phyloP scores from a whole-genome alignment of 257 asterid species.

The Solanum pennellii region DNA sequence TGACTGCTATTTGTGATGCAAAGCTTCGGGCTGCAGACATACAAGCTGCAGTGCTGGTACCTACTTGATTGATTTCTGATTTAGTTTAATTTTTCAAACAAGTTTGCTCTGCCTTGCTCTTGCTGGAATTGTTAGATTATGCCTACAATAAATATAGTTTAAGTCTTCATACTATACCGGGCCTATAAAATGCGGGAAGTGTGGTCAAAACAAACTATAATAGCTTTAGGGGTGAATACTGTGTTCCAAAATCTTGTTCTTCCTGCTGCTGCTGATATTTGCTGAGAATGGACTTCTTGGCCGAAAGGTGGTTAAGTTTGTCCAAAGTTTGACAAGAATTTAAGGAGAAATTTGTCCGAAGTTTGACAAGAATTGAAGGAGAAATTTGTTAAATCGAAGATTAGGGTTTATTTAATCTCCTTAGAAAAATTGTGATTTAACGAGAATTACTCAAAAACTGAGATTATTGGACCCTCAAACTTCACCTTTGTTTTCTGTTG shows the following conservation, averaged over 20 bases:
- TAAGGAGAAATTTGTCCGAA: neutral
- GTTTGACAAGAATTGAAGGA: neutral
- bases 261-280: neutral
- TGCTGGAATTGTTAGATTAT: neutral
- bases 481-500: neutral
- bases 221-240: neutral
- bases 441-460: neutral
- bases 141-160: neutral
- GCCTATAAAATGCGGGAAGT: neutral
- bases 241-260: neutral
- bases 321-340: neutral
- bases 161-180: neutral
- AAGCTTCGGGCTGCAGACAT: constrained; percentile 89
- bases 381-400: neutral
- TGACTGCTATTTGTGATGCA: constrained; percentile 90
- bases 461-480: neutral
- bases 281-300: neutral
- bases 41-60: constrained; percentile 94
- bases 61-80: constrained; percentile 1
- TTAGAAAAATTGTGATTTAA: neutral
- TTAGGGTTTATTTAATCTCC: neutral
- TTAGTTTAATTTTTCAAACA: neutral
- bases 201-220: neutral
- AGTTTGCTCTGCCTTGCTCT: neutral
- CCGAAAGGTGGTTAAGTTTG: neutral